phyloP scores from a whole-genome alignment of 805 yeast genomes.

The Schizosaccharomyces lindneri region DNA sequence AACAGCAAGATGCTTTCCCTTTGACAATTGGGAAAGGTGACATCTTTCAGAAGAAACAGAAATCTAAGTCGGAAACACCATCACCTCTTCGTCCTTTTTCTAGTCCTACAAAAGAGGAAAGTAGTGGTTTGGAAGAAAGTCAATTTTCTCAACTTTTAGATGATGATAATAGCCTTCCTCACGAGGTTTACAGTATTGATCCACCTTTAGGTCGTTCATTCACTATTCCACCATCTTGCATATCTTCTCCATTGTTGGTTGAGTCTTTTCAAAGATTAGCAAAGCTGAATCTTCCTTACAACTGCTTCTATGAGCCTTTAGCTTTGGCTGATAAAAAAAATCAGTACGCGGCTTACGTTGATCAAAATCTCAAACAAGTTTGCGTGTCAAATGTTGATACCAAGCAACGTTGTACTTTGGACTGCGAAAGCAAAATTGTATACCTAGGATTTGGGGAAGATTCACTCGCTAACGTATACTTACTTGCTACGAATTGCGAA shows the following conservation, averaged over 20 bases:
- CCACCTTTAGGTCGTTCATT: background rate
- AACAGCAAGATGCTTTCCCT: too few species aligned
- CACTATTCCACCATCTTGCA: background rate
- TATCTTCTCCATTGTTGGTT: background rate
- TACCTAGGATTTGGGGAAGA: background rate
- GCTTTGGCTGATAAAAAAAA: background rate
- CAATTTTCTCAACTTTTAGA: too few species aligned
- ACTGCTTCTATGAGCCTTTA: background rate
- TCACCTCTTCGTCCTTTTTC: too few species aligned
- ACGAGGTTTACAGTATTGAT: background rate
- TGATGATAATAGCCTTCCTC: background rate
- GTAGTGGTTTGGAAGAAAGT: too few species aligned
- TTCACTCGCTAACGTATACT: background rate
- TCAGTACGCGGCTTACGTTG: background rate
- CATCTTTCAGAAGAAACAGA: too few species aligned
- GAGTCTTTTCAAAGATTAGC: background rate
- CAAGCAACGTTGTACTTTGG: background rate
- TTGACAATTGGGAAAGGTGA: too few species aligned
- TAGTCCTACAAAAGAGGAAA: too few species aligned
- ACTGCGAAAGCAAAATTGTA: background rate
- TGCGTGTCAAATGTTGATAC: background rate
- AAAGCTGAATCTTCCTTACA: background rate
- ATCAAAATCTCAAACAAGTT: background rate
- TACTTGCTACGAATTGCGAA: too few species aligned
- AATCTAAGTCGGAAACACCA: too few species aligned